A percentile compares a stretch with the other conserved stretches of the same genome.
These are phyloP conservation scores for Podaxis sp. DNA, from an alignment of 768 basidiomycete species.

Conservation along the genomic window DNA sequence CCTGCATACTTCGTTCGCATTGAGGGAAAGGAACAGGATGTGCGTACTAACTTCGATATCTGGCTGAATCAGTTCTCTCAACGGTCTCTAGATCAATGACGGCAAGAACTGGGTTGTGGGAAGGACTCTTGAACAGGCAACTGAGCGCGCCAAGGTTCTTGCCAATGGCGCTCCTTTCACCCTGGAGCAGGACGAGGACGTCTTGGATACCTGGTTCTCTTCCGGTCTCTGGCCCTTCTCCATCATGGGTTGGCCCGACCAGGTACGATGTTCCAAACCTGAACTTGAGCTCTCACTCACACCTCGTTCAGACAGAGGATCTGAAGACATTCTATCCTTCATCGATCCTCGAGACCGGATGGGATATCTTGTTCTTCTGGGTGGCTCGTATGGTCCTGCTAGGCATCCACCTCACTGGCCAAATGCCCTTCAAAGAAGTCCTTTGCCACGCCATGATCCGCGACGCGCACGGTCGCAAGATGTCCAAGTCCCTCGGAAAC, in stretches of 20 bases:
- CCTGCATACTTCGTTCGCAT: conserved; percentile 92
- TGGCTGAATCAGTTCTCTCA: background rate
- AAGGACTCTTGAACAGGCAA: conserved; percentile 73
- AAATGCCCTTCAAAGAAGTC: conserved; percentile 94
- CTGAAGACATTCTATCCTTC: conserved; percentile 83
- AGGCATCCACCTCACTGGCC: conserved; percentile 82
- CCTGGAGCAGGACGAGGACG: conserved; percentile 93
- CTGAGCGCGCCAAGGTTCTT: conserved; percentile 65
- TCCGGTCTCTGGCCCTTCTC: conserved; percentile 98
- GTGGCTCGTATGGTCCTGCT: conserved; percentile 98
- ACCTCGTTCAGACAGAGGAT: conserved; percentile 63
- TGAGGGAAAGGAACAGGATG: conserved; percentile 73
- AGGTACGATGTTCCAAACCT: conserved; percentile 41
- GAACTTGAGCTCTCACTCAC: conserved; percentile 12
- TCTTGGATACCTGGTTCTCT: conserved; percentile 99
- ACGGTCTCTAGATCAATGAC: conserved; percentile 50
- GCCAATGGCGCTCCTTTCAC: conserved; percentile 68
- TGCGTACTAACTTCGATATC: conserved; percentile 29
- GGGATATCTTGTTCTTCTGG: conserved; percentile 99
- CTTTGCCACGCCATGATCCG: conserved; percentile 99
- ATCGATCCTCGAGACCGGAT: conserved; percentile 93
- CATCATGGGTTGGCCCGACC: conserved; percentile 96
- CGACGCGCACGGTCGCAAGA: conserved; percentile 97
- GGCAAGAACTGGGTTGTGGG: conserved; percentile 93
- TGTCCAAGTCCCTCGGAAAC: conserved; percentile 98